These are phyloP conservation scores for Platismatia glauca DNA, from an alignment of 495 filamentous ascomycete species.

Conservation along the genomic window DNA sequence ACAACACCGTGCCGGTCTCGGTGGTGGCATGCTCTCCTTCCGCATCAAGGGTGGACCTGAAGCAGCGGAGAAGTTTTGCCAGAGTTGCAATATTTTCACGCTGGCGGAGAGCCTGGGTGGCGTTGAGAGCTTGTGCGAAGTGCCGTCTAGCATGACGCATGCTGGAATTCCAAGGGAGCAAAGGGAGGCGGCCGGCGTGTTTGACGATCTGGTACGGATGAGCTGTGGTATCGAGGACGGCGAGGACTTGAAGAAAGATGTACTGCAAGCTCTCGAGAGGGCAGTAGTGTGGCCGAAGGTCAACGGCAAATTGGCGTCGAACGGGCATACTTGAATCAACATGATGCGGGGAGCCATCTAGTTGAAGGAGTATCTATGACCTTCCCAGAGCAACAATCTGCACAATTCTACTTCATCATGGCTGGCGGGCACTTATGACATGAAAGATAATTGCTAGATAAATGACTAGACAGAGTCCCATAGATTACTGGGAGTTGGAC, in stretches of 20 bases:
- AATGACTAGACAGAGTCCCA: too few relatives aligned
- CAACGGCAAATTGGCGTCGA: slow-evolving; percentile 20
- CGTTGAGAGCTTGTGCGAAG: slow-evolving; percentile 84
- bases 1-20: slow-evolving; percentile 91
- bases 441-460: background rate
- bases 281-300: slow-evolving; percentile 50
- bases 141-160: slow-evolving; percentile 93
- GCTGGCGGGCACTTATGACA: background rate
- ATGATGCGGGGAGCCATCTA: background rate
- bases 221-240: slow-evolving; percentile 92
- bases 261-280: slow-evolving; percentile 73
- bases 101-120: slow-evolving; percentile 90
- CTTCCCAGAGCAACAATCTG: background rate
- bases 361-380: background rate
- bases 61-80: slow-evolving; percentile 87
- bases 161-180: slow-evolving; percentile 84
- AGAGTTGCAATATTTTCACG: slow-evolving; percentile 80
- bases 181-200: slow-evolving; percentile 89
- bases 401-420: background rate
- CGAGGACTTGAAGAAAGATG: slow-evolving; percentile 72
- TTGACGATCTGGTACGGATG: slow-evolving; percentile 87
- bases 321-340: slow-evolving; percentile 13
- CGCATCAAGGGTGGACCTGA: slow-evolving; percentile 79
- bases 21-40: slow-evolving; percentile 96
- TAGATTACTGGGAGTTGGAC: too few relatives aligned